Percentiles rank a stretch among this genome's conserved stretches.
Evolutionary conservation across 1,139 yeast species (phyloP).

Genomic region (Candida sp.): DNA sequence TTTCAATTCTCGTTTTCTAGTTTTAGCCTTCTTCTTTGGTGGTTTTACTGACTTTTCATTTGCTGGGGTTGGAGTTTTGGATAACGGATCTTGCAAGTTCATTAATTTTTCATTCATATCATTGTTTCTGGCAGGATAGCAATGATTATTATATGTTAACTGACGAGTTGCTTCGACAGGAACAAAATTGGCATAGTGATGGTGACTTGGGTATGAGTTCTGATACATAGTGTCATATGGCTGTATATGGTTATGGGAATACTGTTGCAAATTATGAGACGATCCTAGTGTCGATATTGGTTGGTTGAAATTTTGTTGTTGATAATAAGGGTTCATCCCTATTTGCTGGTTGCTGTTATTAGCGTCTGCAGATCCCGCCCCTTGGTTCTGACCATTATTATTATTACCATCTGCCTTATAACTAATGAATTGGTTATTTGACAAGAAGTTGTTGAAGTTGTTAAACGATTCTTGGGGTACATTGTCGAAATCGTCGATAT

Average conservation of each 20-base stretch:
- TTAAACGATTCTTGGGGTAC: slow-evolving; percentile 7
- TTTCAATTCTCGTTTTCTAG: slow-evolving; percentile 9
- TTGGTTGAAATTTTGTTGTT: background rate
- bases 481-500: slow-evolving; percentile 3
- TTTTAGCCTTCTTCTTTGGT: slow-evolving; percentile 12
- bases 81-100: background rate
- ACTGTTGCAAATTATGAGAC: background rate
- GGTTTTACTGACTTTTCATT: slow-evolving; percentile 4
- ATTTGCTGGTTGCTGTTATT: background rate
- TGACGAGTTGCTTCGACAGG: slow-evolving; percentile 13
- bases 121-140: background rate
- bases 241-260: background rate
- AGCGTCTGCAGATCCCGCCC: background rate
- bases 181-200: slow-evolving; percentile 15
- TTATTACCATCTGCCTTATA: slow-evolving; percentile 7
- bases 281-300: background rate
- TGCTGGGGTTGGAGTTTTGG: background rate
- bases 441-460: slow-evolving; percentile 19
- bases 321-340: background rate
- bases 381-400: background rate
- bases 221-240: background rate
- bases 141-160: background rate
- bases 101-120: background rate
- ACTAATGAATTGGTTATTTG: slow-evolving; percentile 19
- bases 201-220: background rate